These are phyloP conservation scores for Hevea brasiliensis DNA, from an alignment of 345 rosid genomes.

Conservation along the genomic window DNA sequence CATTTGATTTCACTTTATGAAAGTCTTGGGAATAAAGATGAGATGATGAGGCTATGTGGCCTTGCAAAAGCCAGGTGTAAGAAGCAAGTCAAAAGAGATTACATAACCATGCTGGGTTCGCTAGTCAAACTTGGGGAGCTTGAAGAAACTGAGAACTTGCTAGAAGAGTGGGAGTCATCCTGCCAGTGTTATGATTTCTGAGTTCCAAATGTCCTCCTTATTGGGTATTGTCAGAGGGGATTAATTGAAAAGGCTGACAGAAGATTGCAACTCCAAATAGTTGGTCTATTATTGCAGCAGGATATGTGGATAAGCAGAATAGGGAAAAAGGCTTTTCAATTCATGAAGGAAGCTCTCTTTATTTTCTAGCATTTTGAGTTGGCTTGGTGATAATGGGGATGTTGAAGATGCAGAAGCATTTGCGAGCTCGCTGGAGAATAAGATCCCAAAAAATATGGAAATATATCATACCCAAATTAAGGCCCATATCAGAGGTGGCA, in stretches of 20 bases:
- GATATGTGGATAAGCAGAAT: conserved; percentile 34
- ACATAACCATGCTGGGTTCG: conserved; percentile 39
- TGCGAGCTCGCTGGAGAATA: conserved; percentile 21
- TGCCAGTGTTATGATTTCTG: conserved; percentile 38
- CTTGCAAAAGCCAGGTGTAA: conserved; percentile 34
- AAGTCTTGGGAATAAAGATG: conserved; percentile 44
- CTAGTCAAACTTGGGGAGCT: conserved; percentile 40
- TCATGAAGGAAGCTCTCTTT: conserved; percentile 47
- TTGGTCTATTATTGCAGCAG: conserved; percentile 45
- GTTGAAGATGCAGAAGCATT: conserved; percentile 35
- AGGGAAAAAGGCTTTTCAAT: conserved; percentile 47
- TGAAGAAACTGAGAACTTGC: conserved; percentile 41
- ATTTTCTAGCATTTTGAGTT: conserved; percentile 39
- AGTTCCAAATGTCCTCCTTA: conserved; percentile 49
- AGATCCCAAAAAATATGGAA: conserved; percentile 25
- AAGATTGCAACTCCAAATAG: conserved; percentile 41
- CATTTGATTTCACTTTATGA: conserved; percentile 43
- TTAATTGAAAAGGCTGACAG: conserved; percentile 38
- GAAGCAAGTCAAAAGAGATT: conserved; percentile 39
- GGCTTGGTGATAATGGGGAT: conserved; percentile 42
- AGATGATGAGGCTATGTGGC: conserved; percentile 45
- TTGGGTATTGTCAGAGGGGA: conserved; percentile 40
- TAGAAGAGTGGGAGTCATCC: conserved; percentile 42
- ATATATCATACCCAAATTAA: conserved; percentile 33
- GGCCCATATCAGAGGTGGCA: conserved; percentile 30